These are phyloP conservation scores for Ceriops zippeliana DNA, from an alignment of 345 rosid genomes.

Conservation along the genomic window DNA sequence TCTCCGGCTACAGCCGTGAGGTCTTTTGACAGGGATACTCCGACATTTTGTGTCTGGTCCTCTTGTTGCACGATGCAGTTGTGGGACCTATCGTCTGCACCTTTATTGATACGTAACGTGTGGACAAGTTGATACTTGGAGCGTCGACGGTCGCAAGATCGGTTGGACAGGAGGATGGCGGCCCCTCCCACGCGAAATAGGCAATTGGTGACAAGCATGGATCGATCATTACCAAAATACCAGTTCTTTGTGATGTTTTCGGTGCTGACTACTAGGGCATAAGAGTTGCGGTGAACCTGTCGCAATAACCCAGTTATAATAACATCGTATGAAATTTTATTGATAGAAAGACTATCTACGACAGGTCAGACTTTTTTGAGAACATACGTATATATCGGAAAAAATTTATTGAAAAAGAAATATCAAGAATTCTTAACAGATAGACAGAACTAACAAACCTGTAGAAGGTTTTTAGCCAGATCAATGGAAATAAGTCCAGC, in stretches of 20 bases:
- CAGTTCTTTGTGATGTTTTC: conserved; percentile 22
- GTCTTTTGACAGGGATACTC: conserved; percentile 19
- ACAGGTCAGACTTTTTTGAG: too few species aligned
- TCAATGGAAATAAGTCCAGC: conserved; percentile 25
- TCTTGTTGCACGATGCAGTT: conserved; percentile 20
- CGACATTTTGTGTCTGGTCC: background rate
- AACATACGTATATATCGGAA: too few species aligned
- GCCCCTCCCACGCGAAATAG: conserved; percentile 27
- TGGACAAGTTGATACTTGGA: conserved; percentile 25
- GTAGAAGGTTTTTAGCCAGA: conserved; percentile 8
- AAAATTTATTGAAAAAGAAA: too few species aligned
- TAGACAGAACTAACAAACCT: conserved; percentile 9
- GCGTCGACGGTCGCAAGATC: conserved; percentile 15
- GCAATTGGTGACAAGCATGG: conserved; percentile 29
- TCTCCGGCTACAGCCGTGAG: conserved; percentile 22
- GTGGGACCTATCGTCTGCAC: conserved; percentile 19
- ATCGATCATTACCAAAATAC: conserved; percentile 21
- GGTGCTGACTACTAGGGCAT: conserved; percentile 26
- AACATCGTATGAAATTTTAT: background rate
- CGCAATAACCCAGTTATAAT: background rate
- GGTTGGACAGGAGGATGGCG: conserved; percentile 23
- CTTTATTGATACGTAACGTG: conserved; percentile 19
- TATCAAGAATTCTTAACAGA: background rate
- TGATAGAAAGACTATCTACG: too few species aligned
- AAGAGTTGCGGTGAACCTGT: conserved; percentile 22